Evolutionary conservation across 768 basidiomycete genomes (phyloP).

Genomic region (Trichaptum fuscoviolaceum): DNA sequence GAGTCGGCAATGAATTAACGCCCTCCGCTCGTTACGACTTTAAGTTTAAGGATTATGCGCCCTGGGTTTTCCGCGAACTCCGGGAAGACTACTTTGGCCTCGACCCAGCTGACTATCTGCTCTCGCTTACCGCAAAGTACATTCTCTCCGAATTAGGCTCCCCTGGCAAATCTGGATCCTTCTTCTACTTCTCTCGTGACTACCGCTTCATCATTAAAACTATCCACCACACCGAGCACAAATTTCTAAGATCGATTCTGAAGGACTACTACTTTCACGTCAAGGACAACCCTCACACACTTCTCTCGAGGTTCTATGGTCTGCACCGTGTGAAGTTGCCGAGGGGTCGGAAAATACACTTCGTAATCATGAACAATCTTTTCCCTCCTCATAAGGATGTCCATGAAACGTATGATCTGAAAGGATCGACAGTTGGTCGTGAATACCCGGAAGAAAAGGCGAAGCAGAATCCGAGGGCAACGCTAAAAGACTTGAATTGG

Average conservation of each 20-base stretch:
- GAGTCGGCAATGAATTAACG: constrained; percentile 95
- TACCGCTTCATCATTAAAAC: constrained; percentile 99
- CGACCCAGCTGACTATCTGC: constrained; percentile 95
- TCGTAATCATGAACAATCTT: constrained; percentile 99
- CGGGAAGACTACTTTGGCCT: constrained; percentile 93
- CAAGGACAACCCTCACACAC: constrained; percentile 85
- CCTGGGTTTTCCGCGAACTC: constrained; percentile 94
- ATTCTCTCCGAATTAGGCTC: constrained; percentile 97
- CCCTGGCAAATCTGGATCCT: constrained; percentile 96
- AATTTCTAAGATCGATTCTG: constrained; percentile 83
- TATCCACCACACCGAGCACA: constrained; percentile 90
- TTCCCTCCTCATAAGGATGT: constrained; percentile 97
- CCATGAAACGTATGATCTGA: constrained; percentile 96
- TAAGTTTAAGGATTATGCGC: constrained; percentile 99
- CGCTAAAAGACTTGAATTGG: constrained; percentile 97
- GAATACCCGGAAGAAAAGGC: constrained; percentile 82
- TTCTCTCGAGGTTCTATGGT: constrained; percentile 93
- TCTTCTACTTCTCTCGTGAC: constrained; percentile 98
- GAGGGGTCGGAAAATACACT: constrained; percentile 91
- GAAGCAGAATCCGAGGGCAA: constrained; percentile 74
- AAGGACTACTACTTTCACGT: constrained; percentile 82
- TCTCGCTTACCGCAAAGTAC: constrained; percentile 95
- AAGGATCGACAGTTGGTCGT: constrained; percentile 89
- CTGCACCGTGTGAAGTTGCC: constrained; percentile 97
- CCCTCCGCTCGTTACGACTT: constrained; percentile 98